Base-by-base conservation (phyloP, 2,329 filamentous ascomycete genomes). In the Colletotrichum musae region DNA sequence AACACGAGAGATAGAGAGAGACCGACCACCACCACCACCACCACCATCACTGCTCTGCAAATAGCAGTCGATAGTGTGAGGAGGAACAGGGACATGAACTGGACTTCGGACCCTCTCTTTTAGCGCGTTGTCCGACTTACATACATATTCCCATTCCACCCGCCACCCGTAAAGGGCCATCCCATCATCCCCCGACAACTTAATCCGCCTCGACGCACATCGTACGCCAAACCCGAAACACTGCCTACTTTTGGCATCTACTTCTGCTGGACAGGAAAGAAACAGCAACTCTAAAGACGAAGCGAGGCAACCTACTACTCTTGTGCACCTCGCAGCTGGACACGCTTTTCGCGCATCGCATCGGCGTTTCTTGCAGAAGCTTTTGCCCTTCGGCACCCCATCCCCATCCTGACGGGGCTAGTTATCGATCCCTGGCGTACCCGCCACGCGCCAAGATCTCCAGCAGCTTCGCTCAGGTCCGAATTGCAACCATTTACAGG, bases 361-460 rank as follows among this genome's bases (percentile, higher is more conserved):
- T 66, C 62, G 63, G 56, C 51, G 45, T 51, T 70, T 66, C 51
- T 60, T 67, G 51, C 66, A 69, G 61, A 70, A 70, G 62, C 50
- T 70, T 70, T 24, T 24, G 2, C 21, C 21, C 21, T 24, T 70
- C 62, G 67, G 67, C 62, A 58, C 48, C 51, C 41, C 50, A 57
- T 50, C 50, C 32, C 10, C 7, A 36, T 36, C 32, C 32, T 54
- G 56, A 70, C 67, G 67, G 62, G 50, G 62, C 50, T 57, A 67
- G 43, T 24, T 61, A 67, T 70, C 67, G 62, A 70, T 70, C 62
- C 62, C 67, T 70, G 67, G 63, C 64, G 47, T 67, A 61, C 63
- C 67, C 62, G 63, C 63, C 67, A 70, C 67, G 51, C 67, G 67
- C 67, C 67, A 70, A 70, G 67, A 70, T 70, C 67, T 61, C 57